Evolutionary conservation across 306 rosid species (phyloP).

Genomic region (Sicyos edulis): DNA sequence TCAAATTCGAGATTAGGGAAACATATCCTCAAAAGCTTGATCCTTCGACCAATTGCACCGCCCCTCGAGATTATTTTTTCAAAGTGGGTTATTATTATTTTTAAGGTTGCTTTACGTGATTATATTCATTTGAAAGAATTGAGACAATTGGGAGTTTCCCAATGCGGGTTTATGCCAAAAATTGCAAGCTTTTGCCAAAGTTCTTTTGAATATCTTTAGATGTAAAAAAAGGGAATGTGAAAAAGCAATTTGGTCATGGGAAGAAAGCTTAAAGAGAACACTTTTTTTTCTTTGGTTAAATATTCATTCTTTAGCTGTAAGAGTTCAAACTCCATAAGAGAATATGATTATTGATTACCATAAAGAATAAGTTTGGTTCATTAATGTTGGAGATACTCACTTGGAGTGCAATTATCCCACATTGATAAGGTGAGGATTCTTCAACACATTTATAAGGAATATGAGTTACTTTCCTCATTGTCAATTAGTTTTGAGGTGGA

Average conservation of each 20-base stretch:
- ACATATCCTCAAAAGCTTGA: too few species aligned
- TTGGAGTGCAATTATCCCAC: too few species aligned
- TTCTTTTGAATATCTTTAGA: neutral
- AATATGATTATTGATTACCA: too few species aligned
- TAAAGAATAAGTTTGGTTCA: too few species aligned
- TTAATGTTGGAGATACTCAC: too few species aligned
- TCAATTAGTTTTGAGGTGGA: too few species aligned
- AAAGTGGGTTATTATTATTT: neutral
- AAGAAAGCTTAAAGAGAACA: constrained; percentile 24
- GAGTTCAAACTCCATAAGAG: too few species aligned
- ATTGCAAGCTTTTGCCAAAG: constrained; percentile 14
- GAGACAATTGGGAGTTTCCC: neutral
- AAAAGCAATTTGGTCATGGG: constrained; percentile 32
- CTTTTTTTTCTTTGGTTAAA: neutral
- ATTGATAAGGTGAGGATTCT: too few species aligned
- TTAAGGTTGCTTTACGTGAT: constrained; percentile 5
- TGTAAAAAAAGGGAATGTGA: constrained; percentile 12
- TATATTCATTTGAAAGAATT: neutral
- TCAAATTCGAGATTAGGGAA: too few species aligned
- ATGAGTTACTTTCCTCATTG: too few species aligned
- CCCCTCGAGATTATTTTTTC: neutral
- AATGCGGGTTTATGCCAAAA: neutral
- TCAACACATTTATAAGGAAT: too few species aligned
- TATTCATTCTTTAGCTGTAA: neutral
- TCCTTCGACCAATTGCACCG: too few species aligned